Evolutionary conservation across 106 monocot species (phyloP), one percentile per base, ranked within the genome.

Genomic region (Dioscorea dumetorum): DNA sequence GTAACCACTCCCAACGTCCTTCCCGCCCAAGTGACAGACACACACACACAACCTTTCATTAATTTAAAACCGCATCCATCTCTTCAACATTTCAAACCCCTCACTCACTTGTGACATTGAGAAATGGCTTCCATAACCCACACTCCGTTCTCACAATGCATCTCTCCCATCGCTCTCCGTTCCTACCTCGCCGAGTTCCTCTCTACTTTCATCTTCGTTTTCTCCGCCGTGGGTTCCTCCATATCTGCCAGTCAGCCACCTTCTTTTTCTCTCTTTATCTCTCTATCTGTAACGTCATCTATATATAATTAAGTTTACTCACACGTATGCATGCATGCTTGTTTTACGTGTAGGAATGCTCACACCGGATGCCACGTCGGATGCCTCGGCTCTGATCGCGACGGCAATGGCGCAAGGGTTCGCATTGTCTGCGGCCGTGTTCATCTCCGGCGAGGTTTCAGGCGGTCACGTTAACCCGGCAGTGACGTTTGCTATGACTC

Each of bases 391-490:
- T 0, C 74, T 92, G 58, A 71, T 92, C 20, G 88, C 92, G 8
- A 92, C 89, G 24, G 82, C 89, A 2, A 11, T 79, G 10, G 86
- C 97, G 35, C 97, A 97, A 57, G 91, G 67, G 9, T 84, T 89
- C 49, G 86, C 78, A 8, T 62, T 92, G 20, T 97, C 85, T 58
- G 97, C 70, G 4, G 77, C 89, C 8, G 78, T 89, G 22, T 91
- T 77, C 81, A 71, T 90, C 12, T 77, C 97, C 18, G 75, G 74
- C 2, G 87, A 89, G 48, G 75, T 73, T 50, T 97, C 97, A 49
- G 97, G 91, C 50, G 92, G 89, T 23, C 86, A 92, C 63, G 69
- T 90, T 31, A 97, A 97, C 68, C 97, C 97, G 1, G 91, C 92
- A 2, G 92, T 92, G 22, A 97, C 91, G 5, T 97, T 97, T 63